Evolutionary conservation across 176 grass and related monocot species (phyloP), one percentile per base, ranked within the genome.

Genomic region (Neostapfia colusana): DNA sequence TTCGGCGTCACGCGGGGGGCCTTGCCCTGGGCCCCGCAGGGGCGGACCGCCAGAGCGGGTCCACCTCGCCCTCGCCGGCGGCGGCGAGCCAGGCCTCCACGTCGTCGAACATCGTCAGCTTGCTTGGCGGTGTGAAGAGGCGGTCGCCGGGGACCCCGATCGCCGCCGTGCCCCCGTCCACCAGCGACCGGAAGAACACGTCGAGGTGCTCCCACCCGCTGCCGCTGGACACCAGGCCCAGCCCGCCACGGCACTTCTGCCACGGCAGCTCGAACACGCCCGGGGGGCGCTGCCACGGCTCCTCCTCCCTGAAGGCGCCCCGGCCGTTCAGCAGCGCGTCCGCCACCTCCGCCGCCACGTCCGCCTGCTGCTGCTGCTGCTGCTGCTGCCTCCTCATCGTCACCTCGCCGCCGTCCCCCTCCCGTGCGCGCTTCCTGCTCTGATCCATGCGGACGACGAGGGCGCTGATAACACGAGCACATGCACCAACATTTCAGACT

Each of bases 141-240:
- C 86, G 86, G 55, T 89, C 86, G 2, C 86, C 90, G 12, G 90
- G 90, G 10, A 92, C 13, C 26, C 83, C 83, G 20, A 88, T 85
- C 9, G 64, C 35, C n/a, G 77, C 65, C 9, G 20, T 4, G 37
- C 65, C 20, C 8, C 88, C 85, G 45, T 93, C 93, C 41, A 93
- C 83, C 24, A 82, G 83, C 5, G 93, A 97, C 20, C 65, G 70
- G 85, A 91, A 97, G 90, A 97, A 97, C 55, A 93, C 93, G 25
- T 91, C 88, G 5, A 72, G 83, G 66, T 83, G 81, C 53, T 93
- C 85, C 76, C 41, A 38, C 65, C 60, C 7, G 3, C 36, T 41
- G 14, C 43, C 48, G n/a, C 6, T 17, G 53, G 38, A 10, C 58
- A 10, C 10, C 21, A 67, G 4, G 81, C 73, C 74, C 3, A 88